Evolutionary conservation across 345 rosid species (phyloP), one percentile per base, ranked within the genome.

Genomic region (Bruguiera parviflora): DNA sequence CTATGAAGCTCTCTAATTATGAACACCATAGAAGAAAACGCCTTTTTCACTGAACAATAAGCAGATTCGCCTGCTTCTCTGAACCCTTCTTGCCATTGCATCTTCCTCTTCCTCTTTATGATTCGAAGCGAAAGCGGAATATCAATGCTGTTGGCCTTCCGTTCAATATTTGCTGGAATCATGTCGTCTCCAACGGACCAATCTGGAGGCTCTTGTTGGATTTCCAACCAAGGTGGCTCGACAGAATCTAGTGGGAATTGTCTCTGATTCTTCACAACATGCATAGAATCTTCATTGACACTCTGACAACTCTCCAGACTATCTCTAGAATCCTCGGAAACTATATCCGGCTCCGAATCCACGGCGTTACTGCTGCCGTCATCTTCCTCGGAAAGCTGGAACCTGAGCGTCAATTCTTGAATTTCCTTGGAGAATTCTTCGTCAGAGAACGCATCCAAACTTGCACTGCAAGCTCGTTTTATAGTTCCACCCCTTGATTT

Each of bases 1-100:
- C 96, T 84, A 0, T 92, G 97, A 8, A 92, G 82, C 73, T 95
- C 99, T 0, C 89, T 72, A 53, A 95, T 86, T 71, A 95, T 95
- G 43, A 92, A 95, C 77, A 95, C 99, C 99, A 88, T 88, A 0
- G 99, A 95, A 4, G 96, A 88, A 33, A 95, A 95, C 7, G 99
- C 99, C 74, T 77, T 90, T 58, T 82, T 92, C 73, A 95, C 76
- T 0, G 99, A 88, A 32, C 90, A 82, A 18, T 78, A 86, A 11
- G 96, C 88, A 0, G 88, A 79, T 70, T 88, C 93, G 1, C 89
- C 86, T 1, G 85, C 89, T 43, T 85, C 89, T 47, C 73, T 75
- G 11, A 87, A 81, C 24, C 84, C 93, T 18, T 89, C 96, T 63
- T 82, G 77, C 93, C 96, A 86, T 62, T 82, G 84, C 46, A 89